Evolutionary conservation across 78 protist genomes (phyloP), one percentile per base, ranked within the genome.

Genomic region (Pigoraptor vietnamica): DNA sequence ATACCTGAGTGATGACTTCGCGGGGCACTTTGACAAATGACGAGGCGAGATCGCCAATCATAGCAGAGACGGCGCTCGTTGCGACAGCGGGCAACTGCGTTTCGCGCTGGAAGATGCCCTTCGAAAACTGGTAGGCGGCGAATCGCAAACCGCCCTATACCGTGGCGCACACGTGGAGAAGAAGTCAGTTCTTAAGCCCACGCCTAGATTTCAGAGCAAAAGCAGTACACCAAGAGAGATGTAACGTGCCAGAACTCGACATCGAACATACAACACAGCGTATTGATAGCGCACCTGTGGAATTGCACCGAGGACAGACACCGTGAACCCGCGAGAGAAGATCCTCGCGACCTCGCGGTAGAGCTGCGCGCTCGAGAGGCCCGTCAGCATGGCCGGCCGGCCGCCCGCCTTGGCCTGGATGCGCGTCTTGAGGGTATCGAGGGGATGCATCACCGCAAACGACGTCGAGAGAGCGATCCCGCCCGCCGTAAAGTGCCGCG

Each of bases 381-480:
- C 67, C 67, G 67, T 48, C 67, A 48, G 67, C 67, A 48, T 48
- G 29, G 67, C 67, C 14, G 67, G 67, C 67, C 67, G 67, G 36
- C 48, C 1, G 9, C 48, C 35, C 1, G 39, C 90, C 23, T 19
- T 40, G 23, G 90, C 89, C 86, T 92, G 93, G 90, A 92, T 92
- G 24, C 93, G 91, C 83, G 93, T 92, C 86, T 92, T 92, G 56
- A 92, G 14, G 19, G 93, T 92, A 86, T 92, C 93, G 40, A 92
- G 87, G 35, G 93, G 93, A 32, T 92, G 93, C 37, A 87, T 92
- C n/a, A 92, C 39, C 10, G 93, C 93, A 92, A 92, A 92, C 10
- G 91, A 39, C 67, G 88, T 24, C 25, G 93, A 91, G 2, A 92
- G 91, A 0, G 93, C 93, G 10, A 92, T 86, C 1, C 48, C 35